phyloP scores from a whole-genome alignment of 2,329 filamentous ascomycete species.

The Sporothrix mexicana region DNA sequence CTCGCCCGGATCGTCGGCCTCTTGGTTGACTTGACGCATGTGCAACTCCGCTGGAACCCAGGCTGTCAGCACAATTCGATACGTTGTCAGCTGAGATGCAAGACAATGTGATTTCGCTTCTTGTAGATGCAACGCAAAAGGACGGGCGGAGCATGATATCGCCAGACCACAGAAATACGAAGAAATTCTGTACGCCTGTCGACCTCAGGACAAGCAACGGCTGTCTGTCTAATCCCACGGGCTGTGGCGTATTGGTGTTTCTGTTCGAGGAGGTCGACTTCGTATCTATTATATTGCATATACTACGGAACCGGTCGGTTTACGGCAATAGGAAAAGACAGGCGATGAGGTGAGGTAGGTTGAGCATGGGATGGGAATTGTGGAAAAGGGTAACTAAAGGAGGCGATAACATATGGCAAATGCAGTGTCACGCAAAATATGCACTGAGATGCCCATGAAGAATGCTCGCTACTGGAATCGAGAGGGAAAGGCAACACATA shows the following conservation, averaged over 20 bases:
- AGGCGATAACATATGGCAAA: neutral
- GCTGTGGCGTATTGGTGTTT: constrained; percentile 7
- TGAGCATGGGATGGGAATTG: neutral
- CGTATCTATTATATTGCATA: neutral
- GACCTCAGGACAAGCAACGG: constrained; percentile 8
- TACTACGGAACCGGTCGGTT: neutral
- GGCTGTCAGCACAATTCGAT: neutral
- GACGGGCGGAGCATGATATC: neutral
- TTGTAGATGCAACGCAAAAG: constrained; percentile 9
- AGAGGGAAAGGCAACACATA: neutral
- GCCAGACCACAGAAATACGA: neutral
- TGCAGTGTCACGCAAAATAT: neutral
- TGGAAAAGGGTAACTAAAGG: neutral
- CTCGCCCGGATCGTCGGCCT: neutral
- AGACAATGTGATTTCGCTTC: constrained; percentile 27
- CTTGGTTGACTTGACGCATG: neutral
- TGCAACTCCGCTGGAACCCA: neutral
- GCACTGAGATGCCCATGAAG: neutral
- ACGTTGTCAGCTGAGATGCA: neutral
- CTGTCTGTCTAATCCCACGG: neutral
- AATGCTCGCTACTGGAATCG: neutral
- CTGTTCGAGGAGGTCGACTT: neutral
- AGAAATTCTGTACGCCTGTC: neutral
- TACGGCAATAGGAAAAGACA: constrained; percentile 15
- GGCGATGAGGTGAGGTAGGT: neutral